Conservation (phyloP, 257 asterid genomes). For the Fraxinus quadrangulata region DNA sequence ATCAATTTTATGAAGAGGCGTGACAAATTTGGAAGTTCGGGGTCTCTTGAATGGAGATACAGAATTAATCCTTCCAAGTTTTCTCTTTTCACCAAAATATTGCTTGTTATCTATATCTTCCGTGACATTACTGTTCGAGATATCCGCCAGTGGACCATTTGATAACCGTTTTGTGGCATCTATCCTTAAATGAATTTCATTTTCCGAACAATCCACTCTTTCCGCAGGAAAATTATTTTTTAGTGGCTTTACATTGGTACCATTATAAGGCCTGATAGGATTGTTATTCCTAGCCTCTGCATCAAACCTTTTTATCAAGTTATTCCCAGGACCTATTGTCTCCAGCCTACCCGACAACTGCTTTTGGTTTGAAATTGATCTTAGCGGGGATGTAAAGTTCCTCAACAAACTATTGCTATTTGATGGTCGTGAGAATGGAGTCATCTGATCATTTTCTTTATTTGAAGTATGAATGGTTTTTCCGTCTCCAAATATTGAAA, state of each 20-base stretch:
- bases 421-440: conserved; percentile 45
- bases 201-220: conserved; percentile 33
- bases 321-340: conserved; percentile 55
- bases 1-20: conserved; percentile 57
- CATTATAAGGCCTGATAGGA: conserved; percentile 32
- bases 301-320: conserved; percentile 81
- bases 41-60: conserved; percentile 93
- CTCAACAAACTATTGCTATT: conserved; percentile 36
- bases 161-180: conserved; percentile 44
- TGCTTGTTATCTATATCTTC: conserved; percentile 38
- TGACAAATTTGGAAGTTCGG: conserved; percentile 60
- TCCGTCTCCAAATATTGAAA: conserved; percentile 40
- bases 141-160: conserved; percentile 58
- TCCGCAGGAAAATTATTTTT: conserved; percentile 28
- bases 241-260: conserved; percentile 34
- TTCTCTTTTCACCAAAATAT: conserved; percentile 60
- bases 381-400: conserved; percentile 67
- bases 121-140: conserved; percentile 54
- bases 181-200: conserved; percentile 30
- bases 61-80: conserved; percentile 45
- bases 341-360: conserved; percentile 39
- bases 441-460: conserved; percentile 40
- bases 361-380: conserved; percentile 47
- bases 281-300: conserved; percentile 63
- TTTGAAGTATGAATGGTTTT: conserved; percentile 31